Evolutionary conservation across 345 rosid genomes (phyloP).

Genomic region (Syzygium grande): DNA sequence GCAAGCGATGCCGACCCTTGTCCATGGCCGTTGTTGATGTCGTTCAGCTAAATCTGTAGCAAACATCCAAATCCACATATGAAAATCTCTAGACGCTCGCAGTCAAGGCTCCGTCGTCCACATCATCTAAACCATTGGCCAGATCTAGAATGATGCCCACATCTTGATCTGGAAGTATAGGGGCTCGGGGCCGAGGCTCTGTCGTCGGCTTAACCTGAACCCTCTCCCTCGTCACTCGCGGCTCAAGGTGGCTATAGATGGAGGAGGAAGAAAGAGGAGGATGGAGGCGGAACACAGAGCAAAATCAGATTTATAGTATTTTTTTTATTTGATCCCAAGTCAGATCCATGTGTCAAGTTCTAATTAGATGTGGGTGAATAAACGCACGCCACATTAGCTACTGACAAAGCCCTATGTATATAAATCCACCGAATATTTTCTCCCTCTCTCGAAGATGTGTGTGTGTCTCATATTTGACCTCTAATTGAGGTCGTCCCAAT

Average conservation of each 20-base stretch:
- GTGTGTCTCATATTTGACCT: neutral
- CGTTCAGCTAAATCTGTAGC: neutral
- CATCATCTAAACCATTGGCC: neutral
- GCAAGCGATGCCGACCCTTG: neutral
- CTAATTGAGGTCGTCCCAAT: neutral
- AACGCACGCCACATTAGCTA: neutral
- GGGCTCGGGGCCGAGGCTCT: neutral
- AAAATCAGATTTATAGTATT: neutral
- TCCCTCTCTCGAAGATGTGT: neutral
- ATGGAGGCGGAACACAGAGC: neutral
- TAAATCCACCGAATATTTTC: neutral
- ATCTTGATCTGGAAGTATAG: neutral
- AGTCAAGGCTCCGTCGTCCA: neutral
- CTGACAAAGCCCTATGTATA: neutral
- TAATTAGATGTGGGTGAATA: too few relatives aligned
- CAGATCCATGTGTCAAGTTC: too few relatives aligned
- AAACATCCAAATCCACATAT: neutral
- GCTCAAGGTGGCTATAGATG: neutral
- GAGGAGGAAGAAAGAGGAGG: neutral
- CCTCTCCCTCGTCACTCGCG: neutral
- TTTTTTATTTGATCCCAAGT: too few relatives aligned
- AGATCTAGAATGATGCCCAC: neutral
- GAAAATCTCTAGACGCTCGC: neutral
- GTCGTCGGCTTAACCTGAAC: too few relatives aligned
- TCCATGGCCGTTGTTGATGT: rapidly evolving